These are phyloP conservation scores for Vitis hybrid DNA, from an alignment of 177 flowering plant species.

Conservation along the genomic window DNA sequence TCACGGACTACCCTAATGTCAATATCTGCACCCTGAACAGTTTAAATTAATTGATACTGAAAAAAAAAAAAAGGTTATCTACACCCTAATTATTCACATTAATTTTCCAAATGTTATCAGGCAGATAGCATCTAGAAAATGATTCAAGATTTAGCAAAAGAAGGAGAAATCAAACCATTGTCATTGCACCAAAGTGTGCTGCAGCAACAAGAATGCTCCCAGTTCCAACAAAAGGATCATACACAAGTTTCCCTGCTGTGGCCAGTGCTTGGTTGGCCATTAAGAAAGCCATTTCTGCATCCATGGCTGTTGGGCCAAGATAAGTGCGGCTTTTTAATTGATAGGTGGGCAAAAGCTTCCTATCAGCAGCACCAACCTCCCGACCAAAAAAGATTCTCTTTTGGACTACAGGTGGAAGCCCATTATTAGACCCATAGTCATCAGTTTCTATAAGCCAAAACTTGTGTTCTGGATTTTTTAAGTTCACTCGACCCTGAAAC, in stretches of 20 bases:
- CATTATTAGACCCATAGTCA: conserved; percentile 79
- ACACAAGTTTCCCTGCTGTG: conserved; percentile 77
- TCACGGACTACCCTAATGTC: conserved; percentile 97
- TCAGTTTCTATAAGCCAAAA: conserved; percentile 93
- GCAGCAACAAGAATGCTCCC: conserved; percentile 97
- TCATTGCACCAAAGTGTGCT: conserved; percentile 96
- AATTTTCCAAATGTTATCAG: neutral
- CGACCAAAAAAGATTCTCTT: conserved; percentile 89
- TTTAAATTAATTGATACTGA: conserved; percentile 9
- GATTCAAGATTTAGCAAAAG: neutral
- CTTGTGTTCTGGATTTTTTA: conserved; percentile 71
- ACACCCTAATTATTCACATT: neutral
- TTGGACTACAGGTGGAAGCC: conserved; percentile 80
- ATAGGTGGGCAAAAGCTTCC: conserved; percentile 90
- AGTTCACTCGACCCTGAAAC: conserved; percentile 82
- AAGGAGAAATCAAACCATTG: conserved; percentile 60
- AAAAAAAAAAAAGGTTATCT: neutral
- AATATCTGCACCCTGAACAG: conserved; percentile 94
- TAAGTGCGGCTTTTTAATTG: conserved; percentile 87
- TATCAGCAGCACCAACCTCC: conserved; percentile 83
- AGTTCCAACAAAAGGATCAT: conserved; percentile 98
- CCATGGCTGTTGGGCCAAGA: conserved; percentile 99
- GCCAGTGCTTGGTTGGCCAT: conserved; percentile 97
- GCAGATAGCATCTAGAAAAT: neutral
- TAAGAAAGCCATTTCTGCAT: conserved; percentile 97